Base-by-base conservation (phyloP, 305 asterid genomes). In the Solanum hybrid region DNA sequence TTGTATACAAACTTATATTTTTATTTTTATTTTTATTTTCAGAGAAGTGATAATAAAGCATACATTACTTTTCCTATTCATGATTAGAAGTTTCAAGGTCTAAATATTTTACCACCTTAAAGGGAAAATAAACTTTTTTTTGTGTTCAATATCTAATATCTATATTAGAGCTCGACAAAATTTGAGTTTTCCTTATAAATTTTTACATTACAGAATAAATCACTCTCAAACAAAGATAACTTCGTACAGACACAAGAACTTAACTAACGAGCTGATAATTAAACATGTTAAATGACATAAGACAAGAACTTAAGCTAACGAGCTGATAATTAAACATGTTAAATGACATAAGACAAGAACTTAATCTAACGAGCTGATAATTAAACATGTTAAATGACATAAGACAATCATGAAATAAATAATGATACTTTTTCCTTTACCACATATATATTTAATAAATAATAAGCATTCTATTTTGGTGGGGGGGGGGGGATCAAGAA, bases 181-280 rank as follows among this genome's bases (percentile, higher is more conserved):
- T 51, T 18, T 18, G 1, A 16, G 0, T 51, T 14, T 46, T 46
- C 1, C 7, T 14, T 14, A 46, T 0, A 6, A 51, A 16, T 0
- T 16, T 51, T 51, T 51, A 6, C 10, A 51, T 2, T 46, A 14
- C 6, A 5, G 8, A 13, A 46, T 46, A 46, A 46, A 46, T 16
- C 9, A 1, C 9, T 16, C 9, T 51, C 22, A 14, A 51, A 51
- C n/a, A 51, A 51, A 51, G 9, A 51, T 51, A 16, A 51, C 67
- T 6, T 1, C 0, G 4, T 6, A 0, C 4, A 2, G n/a, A 51
- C n/a, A 6, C n/a, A 61, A 9, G 3, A 67, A n/a, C 5, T 4
- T 67, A n/a, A 67, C n/a, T 57, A 57, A 57, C 24, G 20, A 20
- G 11, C 71, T 61, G 4, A 61, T 61, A 61, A 61, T 61, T 61